Evolutionary conservation across 768 basidiomycete species (phyloP).

Genomic region (Tephrocybe rancida): DNA sequence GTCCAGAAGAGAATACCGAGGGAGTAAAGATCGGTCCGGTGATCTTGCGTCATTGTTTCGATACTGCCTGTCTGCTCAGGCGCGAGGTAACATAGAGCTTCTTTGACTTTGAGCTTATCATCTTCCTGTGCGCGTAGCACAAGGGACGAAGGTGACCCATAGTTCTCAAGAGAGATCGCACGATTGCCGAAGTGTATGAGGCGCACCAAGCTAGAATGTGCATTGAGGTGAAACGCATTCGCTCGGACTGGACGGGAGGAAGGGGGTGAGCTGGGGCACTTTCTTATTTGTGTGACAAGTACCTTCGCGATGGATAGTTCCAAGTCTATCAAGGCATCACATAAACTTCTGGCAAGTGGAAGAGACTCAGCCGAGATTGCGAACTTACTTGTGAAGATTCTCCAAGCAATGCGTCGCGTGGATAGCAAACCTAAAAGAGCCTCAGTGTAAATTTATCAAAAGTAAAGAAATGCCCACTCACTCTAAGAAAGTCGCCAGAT

Average conservation of each 20-base stretch:
- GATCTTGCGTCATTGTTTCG: slow-evolving; percentile 72
- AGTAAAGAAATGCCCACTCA: slow-evolving; percentile 30
- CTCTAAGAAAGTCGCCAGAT: slow-evolving; percentile 77
- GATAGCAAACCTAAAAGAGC: slow-evolving; percentile 60
- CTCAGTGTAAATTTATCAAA: background rate
- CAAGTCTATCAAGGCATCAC: slow-evolving; percentile 36
- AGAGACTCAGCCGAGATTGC: background rate
- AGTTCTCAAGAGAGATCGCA: slow-evolving; percentile 69
- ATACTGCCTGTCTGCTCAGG: slow-evolving; percentile 79
- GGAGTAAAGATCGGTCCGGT: slow-evolving; percentile 74
- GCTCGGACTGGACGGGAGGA: slow-evolving; percentile 53
- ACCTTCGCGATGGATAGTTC: slow-evolving; percentile 74
- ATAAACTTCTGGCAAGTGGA: slow-evolving; percentile 8
- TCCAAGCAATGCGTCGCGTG: slow-evolving; percentile 76
- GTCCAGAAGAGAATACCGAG: slow-evolving; percentile 78
- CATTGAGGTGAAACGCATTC: slow-evolving; percentile 75
- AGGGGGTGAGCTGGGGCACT: background rate
- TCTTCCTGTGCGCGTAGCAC: slow-evolving; percentile 66
- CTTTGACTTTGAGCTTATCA: slow-evolving; percentile 72
- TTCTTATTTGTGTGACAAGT: background rate
- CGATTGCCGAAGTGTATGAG: slow-evolving; percentile 79
- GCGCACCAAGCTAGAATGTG: slow-evolving; percentile 68
- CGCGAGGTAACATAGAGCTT: slow-evolving; percentile 73
- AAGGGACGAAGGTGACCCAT: slow-evolving; percentile 70
- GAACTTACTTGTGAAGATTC: slow-evolving; percentile 57